phyloP scores from a whole-genome alignment of 768 basidiomycete species.

The Suillus brevipes region DNA sequence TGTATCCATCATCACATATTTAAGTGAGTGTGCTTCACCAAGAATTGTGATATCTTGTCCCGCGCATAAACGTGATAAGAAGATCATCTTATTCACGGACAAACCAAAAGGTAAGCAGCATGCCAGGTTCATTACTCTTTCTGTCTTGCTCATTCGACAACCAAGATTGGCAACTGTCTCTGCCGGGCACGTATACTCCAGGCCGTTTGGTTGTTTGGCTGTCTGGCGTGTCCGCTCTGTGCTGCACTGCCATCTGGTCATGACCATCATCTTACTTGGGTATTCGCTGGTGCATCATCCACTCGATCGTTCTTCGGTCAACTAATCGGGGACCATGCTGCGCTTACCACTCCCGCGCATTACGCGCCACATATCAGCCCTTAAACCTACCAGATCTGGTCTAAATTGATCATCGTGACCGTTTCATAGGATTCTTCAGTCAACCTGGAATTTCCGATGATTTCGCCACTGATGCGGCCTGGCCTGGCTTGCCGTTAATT shows the following conservation, averaged over 20 bases:
- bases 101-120: neutral
- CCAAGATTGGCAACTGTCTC: neutral
- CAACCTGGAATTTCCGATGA: no score
- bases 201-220: neutral
- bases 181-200: neutral
- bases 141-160: neutral
- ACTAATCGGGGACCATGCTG: neutral
- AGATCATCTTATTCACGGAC: neutral
- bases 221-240: neutral
- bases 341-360: neutral
- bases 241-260: neutral
- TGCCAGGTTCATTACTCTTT: neutral
- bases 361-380: neutral
- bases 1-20: neutral
- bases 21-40: neutral
- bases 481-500: neutral
- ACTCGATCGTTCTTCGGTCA: neutral
- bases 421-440: neutral
- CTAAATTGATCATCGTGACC: neutral
- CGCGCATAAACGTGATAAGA: neutral
- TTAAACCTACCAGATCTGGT: neutral
- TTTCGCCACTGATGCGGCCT: neutral
- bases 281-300: neutral
- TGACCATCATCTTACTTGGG: neutral
- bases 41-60: neutral